These are phyloP conservation scores for Thuidium tamariscinum DNA, from an alignment of 225 moss, liverwort and hornwort genomes.

Conservation along the genomic window DNA sequence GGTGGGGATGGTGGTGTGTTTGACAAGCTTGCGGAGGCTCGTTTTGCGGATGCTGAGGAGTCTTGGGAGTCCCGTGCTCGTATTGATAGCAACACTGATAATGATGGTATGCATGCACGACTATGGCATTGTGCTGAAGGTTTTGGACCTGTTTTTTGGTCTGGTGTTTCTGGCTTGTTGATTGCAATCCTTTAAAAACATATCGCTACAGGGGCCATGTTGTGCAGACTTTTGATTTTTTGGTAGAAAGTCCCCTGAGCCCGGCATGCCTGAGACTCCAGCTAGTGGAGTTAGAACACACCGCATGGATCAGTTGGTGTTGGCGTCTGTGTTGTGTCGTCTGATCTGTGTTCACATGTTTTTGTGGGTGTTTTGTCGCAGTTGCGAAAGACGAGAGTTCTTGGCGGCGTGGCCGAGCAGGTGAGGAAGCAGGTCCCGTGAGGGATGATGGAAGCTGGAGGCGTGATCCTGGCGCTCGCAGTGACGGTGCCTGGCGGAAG, in stretches of 20 bases:
- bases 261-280: not conserved
- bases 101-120: slow-evolving; percentile 30
- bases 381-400: slow-evolving; percentile 63
- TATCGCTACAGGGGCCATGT: not conserved
- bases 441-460: slow-evolving; percentile 79
- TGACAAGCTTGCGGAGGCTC: slow-evolving; percentile 55
- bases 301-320: not conserved
- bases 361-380: not conserved
- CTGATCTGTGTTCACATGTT: not conserved
- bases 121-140: not conserved
- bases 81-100: slow-evolving; percentile 12
- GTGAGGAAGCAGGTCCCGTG: slow-evolving; percentile 47
- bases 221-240: not conserved
- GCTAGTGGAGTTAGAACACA: not conserved
- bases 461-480: slow-evolving; percentile 50
- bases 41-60: slow-evolving; percentile 64
- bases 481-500: slow-evolving; percentile 87
- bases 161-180: not conserved
- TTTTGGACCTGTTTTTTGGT: not conserved
- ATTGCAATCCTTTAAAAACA: not conserved
- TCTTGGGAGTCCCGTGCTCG: slow-evolving; percentile 44
- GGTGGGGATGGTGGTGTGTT: slow-evolving; percentile 40
- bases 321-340: not conserved
- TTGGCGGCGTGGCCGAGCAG: slow-evolving; percentile 64
- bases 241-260: not conserved